Evolutionary conservation across 2,329 filamentous ascomycete genomes (phyloP).

Genomic region (Fusarium sp.): DNA sequence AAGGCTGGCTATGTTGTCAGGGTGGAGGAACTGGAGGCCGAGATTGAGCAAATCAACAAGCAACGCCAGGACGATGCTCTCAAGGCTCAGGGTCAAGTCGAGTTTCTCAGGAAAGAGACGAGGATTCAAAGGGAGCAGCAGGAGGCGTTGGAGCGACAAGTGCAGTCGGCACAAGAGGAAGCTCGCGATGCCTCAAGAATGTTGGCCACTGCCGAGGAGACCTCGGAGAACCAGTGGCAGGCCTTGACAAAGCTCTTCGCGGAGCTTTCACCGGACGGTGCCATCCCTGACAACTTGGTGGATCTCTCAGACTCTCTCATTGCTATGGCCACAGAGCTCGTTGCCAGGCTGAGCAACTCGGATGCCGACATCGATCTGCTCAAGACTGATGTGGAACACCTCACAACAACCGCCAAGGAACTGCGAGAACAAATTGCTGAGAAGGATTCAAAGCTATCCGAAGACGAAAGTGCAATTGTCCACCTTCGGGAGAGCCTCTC

Average conservation of each 20-base stretch:
- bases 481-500: conserved; percentile 65
- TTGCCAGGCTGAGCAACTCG: conserved; percentile 68
- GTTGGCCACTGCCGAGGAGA: conserved; percentile 62
- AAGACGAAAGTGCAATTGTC: conserved; percentile 61
- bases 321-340: conserved; percentile 65
- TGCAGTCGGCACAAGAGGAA: conserved; percentile 66
- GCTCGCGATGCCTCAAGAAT: conserved; percentile 62
- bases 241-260: conserved; percentile 68
- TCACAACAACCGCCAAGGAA: conserved; percentile 64
- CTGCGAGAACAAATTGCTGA: conserved; percentile 68
- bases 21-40: conserved; percentile 74
- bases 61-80: conserved; percentile 67
- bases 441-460: conserved; percentile 62
- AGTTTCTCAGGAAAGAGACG: conserved; percentile 70
- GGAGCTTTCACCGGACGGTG: conserved; percentile 65
- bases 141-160: conserved; percentile 66
- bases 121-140: conserved; percentile 69
- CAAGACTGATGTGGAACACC: conserved; percentile 71
- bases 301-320: conserved; percentile 71
- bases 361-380: conserved; percentile 70
- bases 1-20: conserved; percentile 76
- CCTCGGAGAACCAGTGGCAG: conserved; percentile 61
- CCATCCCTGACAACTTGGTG: conserved; percentile 64
- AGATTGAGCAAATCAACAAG: conserved; percentile 73
- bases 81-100: conserved; percentile 70